Evolutionary conservation across 73 alveolate species (phyloP).

Genomic region (Paramecium bursaria): DNA sequence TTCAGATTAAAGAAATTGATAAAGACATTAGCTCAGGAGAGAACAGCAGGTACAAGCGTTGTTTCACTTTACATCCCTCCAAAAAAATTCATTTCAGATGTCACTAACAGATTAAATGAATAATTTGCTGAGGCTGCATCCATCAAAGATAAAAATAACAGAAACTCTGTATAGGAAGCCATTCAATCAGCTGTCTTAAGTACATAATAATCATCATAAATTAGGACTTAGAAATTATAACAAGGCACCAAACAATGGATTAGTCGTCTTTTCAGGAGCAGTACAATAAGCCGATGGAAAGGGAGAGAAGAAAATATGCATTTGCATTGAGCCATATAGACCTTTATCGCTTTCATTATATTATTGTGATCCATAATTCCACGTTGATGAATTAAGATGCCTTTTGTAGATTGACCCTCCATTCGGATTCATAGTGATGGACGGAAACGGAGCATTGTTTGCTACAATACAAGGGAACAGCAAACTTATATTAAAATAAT

Average conservation of each 20-base stretch:
- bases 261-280: conserved; percentile 95
- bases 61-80: conserved; percentile 69
- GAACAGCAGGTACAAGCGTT: conserved; percentile 68
- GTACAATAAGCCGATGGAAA: conserved; percentile 94
- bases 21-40: conserved; percentile 23
- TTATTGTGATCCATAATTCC: conserved; percentile 95
- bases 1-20: conserved; percentile 64
- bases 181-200: conserved; percentile 62
- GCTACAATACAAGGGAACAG: conserved; percentile 99
- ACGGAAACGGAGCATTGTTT: conserved; percentile 97
- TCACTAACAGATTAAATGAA: conserved; percentile 59
- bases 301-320: conserved; percentile 92
- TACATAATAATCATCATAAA: neutral
- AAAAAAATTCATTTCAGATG: conserved; percentile 60
- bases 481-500: conserved; percentile 65
- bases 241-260: conserved; percentile 98
- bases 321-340: conserved; percentile 98
- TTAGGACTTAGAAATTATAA: conserved; percentile 85
- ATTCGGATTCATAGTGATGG: conserved; percentile 98
- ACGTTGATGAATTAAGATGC: conserved; percentile 73
- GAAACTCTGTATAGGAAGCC: conserved; percentile 66
- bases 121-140: conserved; percentile 60
- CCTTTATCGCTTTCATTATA: conserved; percentile 96
- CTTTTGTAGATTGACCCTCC: conserved; percentile 88
- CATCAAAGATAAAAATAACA: conserved; percentile 61